Evolutionary conservation across 2,329 filamentous ascomycete genomes (phyloP), one percentile per base, ranked within the genome.

Genomic region (Epichloe hybrida): DNA sequence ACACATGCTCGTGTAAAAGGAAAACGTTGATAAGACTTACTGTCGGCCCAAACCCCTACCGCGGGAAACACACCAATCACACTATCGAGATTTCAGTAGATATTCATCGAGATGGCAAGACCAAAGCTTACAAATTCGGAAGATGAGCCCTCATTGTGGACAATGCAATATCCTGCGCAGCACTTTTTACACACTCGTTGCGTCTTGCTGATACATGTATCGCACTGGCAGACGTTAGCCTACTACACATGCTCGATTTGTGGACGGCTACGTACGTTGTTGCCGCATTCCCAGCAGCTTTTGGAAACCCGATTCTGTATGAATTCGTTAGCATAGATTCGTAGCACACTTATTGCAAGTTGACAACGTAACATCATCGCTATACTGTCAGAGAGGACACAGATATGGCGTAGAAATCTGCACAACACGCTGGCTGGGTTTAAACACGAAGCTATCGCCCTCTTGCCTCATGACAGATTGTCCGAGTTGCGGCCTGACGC

Each of bases 241-340:
- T 53, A 57, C 42, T 9, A 21, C 11, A 15, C 6, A 56, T 35
- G 37, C 9, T n/a, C 5, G 35, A 9, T 15, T n/a, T 41, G 17
- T 42, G 27, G 5, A 1, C 20, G 4, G 15, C 12, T 12, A 64
- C 80, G 71, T 69, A 88, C 85, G 53, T 86, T 91, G 55, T 78
- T 79, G 48, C 88, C 88, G 65, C 89, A 95, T 66, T 90, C 88
- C 77, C 87, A 93, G 70, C 89, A 95, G 60, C 88, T 79, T 58
- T 70, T 72, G 13, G 78, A 80, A 62, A 86, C 80, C 50, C 77
- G 77, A 55, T 73, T 72, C 69, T 80, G 48, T 6, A 39, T 3
- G 11, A 38, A 12, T 13, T n/a, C 7, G 39, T 55, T 39, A 55
- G 46, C 47, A 31, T 6, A 11, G 5, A 44, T 12, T 40, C 34